Conservation (phyloP, 805 yeast genomes). For the Lipomyces yamanashiensis region DNA sequence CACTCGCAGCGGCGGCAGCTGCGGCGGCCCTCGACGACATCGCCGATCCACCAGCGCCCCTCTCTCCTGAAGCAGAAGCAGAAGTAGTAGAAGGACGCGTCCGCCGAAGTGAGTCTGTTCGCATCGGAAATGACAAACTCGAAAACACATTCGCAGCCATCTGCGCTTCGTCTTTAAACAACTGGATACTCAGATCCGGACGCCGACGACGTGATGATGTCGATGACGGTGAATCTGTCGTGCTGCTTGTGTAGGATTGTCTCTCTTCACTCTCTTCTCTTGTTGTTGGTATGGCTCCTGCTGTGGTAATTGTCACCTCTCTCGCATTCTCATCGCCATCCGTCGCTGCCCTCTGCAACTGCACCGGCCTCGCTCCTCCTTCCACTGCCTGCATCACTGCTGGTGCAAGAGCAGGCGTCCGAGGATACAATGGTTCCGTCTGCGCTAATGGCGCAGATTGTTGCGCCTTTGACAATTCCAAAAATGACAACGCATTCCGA, state of each 20-base stretch:
- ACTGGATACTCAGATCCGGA: conserved; percentile 32
- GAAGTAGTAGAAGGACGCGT: background rate
- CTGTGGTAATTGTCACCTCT: background rate
- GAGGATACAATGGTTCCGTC: conserved; percentile 1
- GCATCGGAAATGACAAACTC: conserved; percentile 20
- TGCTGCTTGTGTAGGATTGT: background rate
- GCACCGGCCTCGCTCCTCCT: background rate
- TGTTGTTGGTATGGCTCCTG: background rate
- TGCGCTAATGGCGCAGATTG: conserved; percentile 6
- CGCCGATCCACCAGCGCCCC: conserved; percentile 7
- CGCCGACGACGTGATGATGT: conserved; percentile 24
- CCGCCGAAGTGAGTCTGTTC: conserved; percentile 40
- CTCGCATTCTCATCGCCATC: background rate
- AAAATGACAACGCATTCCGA: conserved; percentile 18
- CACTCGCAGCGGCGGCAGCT: conserved; percentile 6
- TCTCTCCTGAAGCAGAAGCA: too few relatives aligned
- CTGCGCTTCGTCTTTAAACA: conserved; percentile 22
- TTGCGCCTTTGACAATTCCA: conserved; percentile 13
- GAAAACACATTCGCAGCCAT: background rate
- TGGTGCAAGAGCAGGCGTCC: background rate
- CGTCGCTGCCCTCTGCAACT: conserved; percentile 5
- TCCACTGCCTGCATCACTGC: background rate
- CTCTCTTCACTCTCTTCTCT: background rate
- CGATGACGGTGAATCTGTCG: background rate
- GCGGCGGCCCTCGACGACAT: conserved; percentile 8